Conservation (phyloP, 2,329 filamentous ascomycete species). For the Verticillium nubilum region DNA sequence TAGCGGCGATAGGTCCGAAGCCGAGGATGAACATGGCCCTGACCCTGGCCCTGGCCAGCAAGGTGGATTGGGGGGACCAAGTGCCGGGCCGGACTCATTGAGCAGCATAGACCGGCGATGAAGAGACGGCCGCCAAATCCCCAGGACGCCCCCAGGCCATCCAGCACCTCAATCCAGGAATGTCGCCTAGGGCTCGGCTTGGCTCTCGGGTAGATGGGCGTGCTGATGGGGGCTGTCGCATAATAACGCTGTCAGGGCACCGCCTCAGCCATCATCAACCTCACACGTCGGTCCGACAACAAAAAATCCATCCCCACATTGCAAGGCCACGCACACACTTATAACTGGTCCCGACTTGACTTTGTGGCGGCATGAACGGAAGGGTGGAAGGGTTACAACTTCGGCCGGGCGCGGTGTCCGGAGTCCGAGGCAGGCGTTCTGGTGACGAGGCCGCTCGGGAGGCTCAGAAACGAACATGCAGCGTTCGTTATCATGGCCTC, state of each 20-base stretch:
- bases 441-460: not conserved
- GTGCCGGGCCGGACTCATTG: not conserved
- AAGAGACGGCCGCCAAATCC: not conserved
- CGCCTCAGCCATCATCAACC: not conserved
- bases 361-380: not conserved
- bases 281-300: not conserved
- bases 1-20: slow-evolving; percentile 3
- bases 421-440: not conserved
- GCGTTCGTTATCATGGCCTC: not conserved
- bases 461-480: not conserved
- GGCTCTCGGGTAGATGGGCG: not conserved
- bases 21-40: not conserved
- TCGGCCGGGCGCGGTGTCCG: not conserved
- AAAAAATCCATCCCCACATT: not conserved
- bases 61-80: not conserved
- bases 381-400: not conserved
- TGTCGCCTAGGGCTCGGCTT: not conserved
- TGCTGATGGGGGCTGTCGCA: not conserved
- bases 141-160: not conserved
- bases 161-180: too few relatives aligned
- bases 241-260: not conserved
- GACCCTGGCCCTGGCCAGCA: not conserved
- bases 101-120: not conserved
- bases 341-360: not conserved
- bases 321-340: not conserved